These are phyloP conservation scores for Yueomyces sinensis DNA, from an alignment of 805 yeast genomes.

Conservation along the genomic window DNA sequence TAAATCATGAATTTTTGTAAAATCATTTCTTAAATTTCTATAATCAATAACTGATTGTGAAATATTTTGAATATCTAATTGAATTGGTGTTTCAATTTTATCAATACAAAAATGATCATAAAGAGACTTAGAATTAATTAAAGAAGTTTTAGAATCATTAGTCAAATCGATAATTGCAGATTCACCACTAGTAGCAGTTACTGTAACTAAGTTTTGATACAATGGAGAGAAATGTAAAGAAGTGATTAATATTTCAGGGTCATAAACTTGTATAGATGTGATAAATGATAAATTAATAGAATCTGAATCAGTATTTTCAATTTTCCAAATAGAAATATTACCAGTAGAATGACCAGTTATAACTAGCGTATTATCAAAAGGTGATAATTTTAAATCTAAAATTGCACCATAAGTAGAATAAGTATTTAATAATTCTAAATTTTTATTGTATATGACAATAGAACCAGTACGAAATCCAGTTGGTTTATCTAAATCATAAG, in stretches of 20 bases:
- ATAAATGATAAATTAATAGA: constrained; percentile 13
- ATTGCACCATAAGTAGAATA: constrained; percentile 45
- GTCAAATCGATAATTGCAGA: constrained; percentile 24
- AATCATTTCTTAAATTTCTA: constrained; percentile 1
- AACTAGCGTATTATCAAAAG: constrained; percentile 35
- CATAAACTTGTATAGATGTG: constrained; percentile 34
- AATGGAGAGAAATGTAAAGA: constrained; percentile 46
- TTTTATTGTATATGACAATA: constrained; percentile 28
- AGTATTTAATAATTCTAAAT: constrained; percentile 15
- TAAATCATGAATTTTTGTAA: constrained; percentile 40
- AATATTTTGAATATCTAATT: constrained; percentile 9
- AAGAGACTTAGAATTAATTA: too few relatives aligned
- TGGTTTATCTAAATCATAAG: constrained; percentile 58
- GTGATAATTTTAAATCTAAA: constrained; percentile 61
- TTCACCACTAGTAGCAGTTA: constrained; percentile 61
- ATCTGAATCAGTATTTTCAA: constrained; percentile 1
- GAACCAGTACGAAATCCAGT: constrained; percentile 53
- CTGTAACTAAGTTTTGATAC: constrained; percentile 26
- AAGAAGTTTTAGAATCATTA: background rate
- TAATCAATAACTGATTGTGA: constrained; percentile 1
- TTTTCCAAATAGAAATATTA: constrained; percentile 48
- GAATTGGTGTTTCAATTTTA: constrained; percentile 2
- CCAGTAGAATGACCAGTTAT: constrained; percentile 78
- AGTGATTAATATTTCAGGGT: constrained; percentile 40
- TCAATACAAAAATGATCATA: too few relatives aligned